Percentiles rank a stretch among this genome's conserved stretches.
Conservation (phyloP, 2,329 filamentous ascomycete genomes). For the Pseudogymnoascus verrucosus region DNA sequence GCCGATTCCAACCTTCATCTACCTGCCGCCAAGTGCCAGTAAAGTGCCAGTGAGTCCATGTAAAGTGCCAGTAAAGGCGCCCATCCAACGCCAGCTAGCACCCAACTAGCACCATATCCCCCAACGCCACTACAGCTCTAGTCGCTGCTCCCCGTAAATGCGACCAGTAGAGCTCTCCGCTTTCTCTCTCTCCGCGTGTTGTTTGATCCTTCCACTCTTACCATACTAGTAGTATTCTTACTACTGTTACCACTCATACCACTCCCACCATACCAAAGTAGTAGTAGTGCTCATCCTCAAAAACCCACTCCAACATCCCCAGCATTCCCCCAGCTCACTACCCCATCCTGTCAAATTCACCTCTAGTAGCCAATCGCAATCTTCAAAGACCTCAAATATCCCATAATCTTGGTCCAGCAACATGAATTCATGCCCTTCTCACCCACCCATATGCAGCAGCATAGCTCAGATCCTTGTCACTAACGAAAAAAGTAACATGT, state of each 20-base stretch:
- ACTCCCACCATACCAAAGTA: background rate
- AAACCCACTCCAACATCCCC: background rate
- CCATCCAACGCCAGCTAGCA: background rate
- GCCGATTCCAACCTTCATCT: background rate
- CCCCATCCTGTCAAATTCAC: background rate
- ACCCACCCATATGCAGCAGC: background rate
- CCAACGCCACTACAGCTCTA: background rate
- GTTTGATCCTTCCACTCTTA: background rate
- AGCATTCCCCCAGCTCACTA: background rate
- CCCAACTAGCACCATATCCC: background rate
- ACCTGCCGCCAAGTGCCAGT: background rate
- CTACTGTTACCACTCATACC: background rate
- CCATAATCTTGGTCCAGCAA: background rate
- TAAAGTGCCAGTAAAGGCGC: too few species aligned
- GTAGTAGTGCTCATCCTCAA: background rate
- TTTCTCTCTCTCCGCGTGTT: background rate
- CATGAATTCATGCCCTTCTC: background rate
- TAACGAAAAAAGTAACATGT: background rate
- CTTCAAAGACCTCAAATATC: background rate
- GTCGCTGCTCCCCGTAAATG: background rate
- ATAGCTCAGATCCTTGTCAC: background rate
- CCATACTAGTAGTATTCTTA: too few species aligned
- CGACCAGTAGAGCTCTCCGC: background rate
- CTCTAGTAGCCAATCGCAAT: background rate
- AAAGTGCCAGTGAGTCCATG: background rate